Evolutionary conservation across 305 asterid genomes (phyloP).

Genomic region (Stenogyne calaminthoides): DNA sequence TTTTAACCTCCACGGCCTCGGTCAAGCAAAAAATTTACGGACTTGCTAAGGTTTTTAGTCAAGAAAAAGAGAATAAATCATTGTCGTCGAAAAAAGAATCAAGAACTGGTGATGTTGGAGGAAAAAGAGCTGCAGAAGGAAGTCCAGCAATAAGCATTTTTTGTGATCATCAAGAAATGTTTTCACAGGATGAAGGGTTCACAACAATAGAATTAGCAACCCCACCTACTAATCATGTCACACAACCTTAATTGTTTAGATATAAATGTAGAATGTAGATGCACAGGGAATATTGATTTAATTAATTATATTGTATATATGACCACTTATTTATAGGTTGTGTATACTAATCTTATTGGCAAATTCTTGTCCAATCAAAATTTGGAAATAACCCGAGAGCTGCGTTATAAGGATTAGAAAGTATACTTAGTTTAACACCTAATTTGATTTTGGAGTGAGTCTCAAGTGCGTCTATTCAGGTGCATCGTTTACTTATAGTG

Average conservation of each 20-base stretch:
- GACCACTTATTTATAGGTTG: background rate
- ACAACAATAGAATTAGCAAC: slow-evolving; percentile 35
- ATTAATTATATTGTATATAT: background rate
- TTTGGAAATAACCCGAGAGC: no score
- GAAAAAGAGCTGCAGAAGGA: slow-evolving; percentile 15
- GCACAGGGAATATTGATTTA: background rate
- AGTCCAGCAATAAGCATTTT: slow-evolving; percentile 35
- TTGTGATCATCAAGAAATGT: slow-evolving; percentile 23
- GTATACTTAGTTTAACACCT: no score
- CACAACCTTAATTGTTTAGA: background rate
- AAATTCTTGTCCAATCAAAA: no score
- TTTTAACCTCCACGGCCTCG: background rate
- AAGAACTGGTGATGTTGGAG: background rate
- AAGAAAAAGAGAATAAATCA: background rate
- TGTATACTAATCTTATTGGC: background rate
- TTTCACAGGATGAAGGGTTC: slow-evolving; percentile 26
- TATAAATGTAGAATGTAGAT: background rate
- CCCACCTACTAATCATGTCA: background rate
- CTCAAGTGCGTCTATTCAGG: no score
- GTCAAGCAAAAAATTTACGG: background rate
- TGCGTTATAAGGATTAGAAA: no score
- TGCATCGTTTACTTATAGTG: no score
- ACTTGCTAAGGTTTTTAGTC: background rate
- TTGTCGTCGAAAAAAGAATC: background rate
- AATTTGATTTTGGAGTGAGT: no score